Conservation (phyloP, 73 alveolate species). For the Tetrahymena elliotti region DNA sequence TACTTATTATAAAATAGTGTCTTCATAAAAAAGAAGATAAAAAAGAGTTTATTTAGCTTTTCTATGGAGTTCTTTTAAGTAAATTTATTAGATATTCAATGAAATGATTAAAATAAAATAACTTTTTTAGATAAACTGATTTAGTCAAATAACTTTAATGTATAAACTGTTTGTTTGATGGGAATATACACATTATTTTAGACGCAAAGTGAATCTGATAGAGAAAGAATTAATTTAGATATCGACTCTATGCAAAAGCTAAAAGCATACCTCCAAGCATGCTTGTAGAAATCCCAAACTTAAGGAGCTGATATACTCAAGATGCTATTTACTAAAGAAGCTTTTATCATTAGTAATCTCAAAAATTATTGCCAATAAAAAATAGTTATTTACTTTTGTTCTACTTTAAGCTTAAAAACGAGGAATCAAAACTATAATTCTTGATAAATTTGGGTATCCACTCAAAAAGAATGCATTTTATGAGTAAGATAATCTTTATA, state of each 20-base stretch:
- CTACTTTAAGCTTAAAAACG: neutral
- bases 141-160: neutral
- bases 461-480: neutral
- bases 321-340: neutral
- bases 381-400: neutral
- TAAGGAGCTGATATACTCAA: neutral
- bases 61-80: neutral
- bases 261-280: neutral
- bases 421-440: neutral
- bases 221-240: neutral
- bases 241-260: neutral
- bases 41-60: neutral
- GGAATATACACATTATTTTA: neutral
- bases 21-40: neutral
- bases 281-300: neutral
- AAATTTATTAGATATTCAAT: neutral
- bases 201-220: neutral
- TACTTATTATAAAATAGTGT: neutral
- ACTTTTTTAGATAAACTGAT: neutral
- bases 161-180: neutral
- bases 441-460: neutral
- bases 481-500: neutral
- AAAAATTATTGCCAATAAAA: neutral
- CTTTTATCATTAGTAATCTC: neutral
- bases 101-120: neutral